Base-by-base conservation (phyloP, 345 rosid genomes). In the Euphorbia lathyris region DNA sequence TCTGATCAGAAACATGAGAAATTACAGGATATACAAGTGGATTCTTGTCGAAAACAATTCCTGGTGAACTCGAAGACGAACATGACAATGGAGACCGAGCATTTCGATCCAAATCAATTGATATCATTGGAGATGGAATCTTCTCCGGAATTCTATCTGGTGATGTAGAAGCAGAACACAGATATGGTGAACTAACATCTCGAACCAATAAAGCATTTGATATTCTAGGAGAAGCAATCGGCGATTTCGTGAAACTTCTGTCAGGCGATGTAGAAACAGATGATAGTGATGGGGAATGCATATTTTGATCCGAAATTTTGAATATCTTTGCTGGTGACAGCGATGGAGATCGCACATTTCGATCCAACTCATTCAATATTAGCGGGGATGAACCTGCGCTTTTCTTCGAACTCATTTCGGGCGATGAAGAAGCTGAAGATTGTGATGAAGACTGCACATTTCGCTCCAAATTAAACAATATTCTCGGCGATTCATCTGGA, bases 31-130 rank as follows among this genome's bases (percentile, higher is more conserved):
- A 75, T 19, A 59, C 65, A 26, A 72, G 73, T 38, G 68, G 65
- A 36, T 73, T 68, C n/a, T 43, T 63, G n/a, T 56, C 27, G 50
- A 76, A 56, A 36, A 64, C 73, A 68, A 83, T 78, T 6, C 68
- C 86, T 22, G 96, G 90, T 50, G 93, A 86, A 29, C 84, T 65
- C 17, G 86, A 78, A 34, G 82, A 79, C 9, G 85, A 77, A 19
- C 80, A 75, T 48, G 72, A 69, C 74, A 80, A 76, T 66, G 87
- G 72, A 29, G 90, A 83, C 71, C 72, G 63, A 72, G 58, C 77
- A 76, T 69, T 76, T 74, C 68, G 78, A 68, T 74, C 77, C 69
- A 76, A 63, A 78, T 68, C 56, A 23, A 76, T 69, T 25, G 79
- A 43, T 63, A 75, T 66, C 34, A 43, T 50, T 2, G 74, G 71